Evolutionary conservation across 2,329 filamentous ascomycete genomes (phyloP), one percentile per base, ranked within the genome.

Genomic region (Botryosphaeria dothidea): DNA sequence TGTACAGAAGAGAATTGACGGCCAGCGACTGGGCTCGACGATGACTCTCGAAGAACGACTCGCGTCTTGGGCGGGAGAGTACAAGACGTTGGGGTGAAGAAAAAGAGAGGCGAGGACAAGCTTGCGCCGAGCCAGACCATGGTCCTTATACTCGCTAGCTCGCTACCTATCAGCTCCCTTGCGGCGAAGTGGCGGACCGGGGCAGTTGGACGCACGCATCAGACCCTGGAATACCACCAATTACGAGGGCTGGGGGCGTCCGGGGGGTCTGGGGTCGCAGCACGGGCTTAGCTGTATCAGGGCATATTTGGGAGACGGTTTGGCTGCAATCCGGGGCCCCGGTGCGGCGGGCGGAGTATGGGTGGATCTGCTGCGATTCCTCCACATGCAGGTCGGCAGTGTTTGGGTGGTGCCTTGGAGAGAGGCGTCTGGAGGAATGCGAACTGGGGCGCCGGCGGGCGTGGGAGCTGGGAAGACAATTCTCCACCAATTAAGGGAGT

Each of bases 291-390:
- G 13, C 43, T 23, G 6, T 4, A 4, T 6, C 38, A 6, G 31
- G 31, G 31, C 31, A 5, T 41, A 11, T 15, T 41, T 13, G 49
- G 27, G 27, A 52, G 49, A 27, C n/a, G n/a, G 49, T 38, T 27
- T 43, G 17, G 56, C 38, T 60, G 56, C 56, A 60, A 46, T 60
- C 56, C 56, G 56, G 56, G 56, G 56, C 56, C 56, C 56, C 56
- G 56, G 56, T n/a, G 56, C 25, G 23, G 23, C 38, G 23, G n/a
- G 34, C 21, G 52, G 54, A 45, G 19, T 36, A 21, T 13, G 36
- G 56, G 56, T 46, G 56, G 56, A 60, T 60, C 56, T 60, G 56
- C 25, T 46, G 25, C 17, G 38, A 15, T n/a, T 19, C 41, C 56
- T 60, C 56, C 56, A 46, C 56, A 46, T 5, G 23, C 4, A 8